A percentile compares a stretch with the other conserved stretches of the same genome.
Conservation (phyloP, 352 stramenopile genomes). For the Globisporangium irregulare region DNA sequence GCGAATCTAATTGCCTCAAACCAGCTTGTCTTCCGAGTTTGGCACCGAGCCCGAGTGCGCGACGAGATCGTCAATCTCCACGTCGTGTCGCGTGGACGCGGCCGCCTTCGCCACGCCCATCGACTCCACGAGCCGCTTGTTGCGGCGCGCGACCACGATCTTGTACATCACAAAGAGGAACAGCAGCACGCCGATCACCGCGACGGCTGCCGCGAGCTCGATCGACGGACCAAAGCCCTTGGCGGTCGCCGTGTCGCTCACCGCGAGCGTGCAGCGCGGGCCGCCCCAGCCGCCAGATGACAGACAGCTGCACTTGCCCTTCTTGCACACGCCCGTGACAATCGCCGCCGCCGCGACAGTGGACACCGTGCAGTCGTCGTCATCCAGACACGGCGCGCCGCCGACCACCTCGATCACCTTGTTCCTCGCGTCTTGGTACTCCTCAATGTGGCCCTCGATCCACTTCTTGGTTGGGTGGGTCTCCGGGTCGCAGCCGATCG, state of each 20-base stretch:
- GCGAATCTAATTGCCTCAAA: not conserved
- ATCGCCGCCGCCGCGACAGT: conserved; percentile 10
- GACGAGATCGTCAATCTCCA: conserved; percentile 12
- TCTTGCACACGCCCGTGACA: conserved; percentile 32
- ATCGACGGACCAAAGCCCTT: conserved; percentile 44
- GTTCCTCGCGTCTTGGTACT: conserved; percentile 32
- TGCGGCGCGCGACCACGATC: conserved; percentile 12
- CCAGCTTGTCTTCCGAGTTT: conserved; percentile 7
- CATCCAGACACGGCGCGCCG: conserved; percentile 21
- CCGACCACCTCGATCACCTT: conserved; percentile 20
- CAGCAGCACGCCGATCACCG: conserved; percentile 1
- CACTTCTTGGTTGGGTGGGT: conserved; percentile 33
- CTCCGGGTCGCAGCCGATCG: conserved; percentile 30
- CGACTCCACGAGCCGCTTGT: conserved; percentile 6
- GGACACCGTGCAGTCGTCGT: conserved; percentile 35
- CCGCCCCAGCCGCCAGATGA: conserved; percentile 38
- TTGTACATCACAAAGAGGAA: conserved; percentile 19
- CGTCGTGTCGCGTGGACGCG: not conserved
- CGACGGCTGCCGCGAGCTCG: conserved; percentile 18
- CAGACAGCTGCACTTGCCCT: conserved; percentile 27
- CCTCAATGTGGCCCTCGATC: conserved; percentile 31
- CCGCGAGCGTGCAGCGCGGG: conserved; percentile 38
- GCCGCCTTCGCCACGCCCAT: conserved; percentile 6
- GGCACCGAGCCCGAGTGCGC: not conserved
- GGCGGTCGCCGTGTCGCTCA: conserved; percentile 21